Evolutionary conservation across 306 rosid species (phyloP).

Genomic region (Corylus americana): DNA sequence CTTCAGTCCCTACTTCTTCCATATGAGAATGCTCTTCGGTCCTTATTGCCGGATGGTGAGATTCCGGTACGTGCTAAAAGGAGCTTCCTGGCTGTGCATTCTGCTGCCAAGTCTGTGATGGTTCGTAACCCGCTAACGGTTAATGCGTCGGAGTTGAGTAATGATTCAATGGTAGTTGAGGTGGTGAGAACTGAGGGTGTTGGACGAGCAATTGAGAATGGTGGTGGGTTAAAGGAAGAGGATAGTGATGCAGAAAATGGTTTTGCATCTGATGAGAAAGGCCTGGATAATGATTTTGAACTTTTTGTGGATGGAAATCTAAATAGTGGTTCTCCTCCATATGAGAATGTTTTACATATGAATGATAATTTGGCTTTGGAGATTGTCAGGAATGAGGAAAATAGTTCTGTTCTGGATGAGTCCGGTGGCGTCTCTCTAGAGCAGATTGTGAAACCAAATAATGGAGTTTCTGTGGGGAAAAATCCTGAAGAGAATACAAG

Average conservation of each 20-base stretch:
- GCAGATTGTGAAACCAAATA: conserved; percentile 36
- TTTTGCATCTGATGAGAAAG: conserved; percentile 5
- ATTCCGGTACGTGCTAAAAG: conserved; percentile 14
- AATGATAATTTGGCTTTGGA: conserved; percentile 27
- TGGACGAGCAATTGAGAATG: conserved; percentile 29
- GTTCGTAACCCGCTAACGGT: conserved; percentile 48
- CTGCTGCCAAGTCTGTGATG: conserved; percentile 44
- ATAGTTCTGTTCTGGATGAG: conserved; percentile 25
- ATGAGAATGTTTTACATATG: conserved; percentile 31
- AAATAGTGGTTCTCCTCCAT: conserved; percentile 22
- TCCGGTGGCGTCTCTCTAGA: conserved; percentile 35
- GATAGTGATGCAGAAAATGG: conserved; percentile 22
- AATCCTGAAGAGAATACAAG: conserved; percentile 28
- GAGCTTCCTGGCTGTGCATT: conserved; percentile 25
- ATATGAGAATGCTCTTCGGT: conserved; percentile 60
- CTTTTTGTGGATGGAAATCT: conserved; percentile 17
- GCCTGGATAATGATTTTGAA: conserved; percentile 23
- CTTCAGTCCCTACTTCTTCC: conserved; percentile 79
- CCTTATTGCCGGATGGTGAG: conserved; percentile 43
- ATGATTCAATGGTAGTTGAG: conserved; percentile 29
- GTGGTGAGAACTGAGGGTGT: conserved; percentile 26
- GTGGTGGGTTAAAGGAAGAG: conserved; percentile 5
- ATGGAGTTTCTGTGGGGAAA: conserved; percentile 27
- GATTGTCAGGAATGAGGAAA: conserved; percentile 29
- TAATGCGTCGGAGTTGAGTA: conserved; percentile 37